Base-by-base conservation (phyloP, 1,139 yeast species). In the Pichia sp. region DNA sequence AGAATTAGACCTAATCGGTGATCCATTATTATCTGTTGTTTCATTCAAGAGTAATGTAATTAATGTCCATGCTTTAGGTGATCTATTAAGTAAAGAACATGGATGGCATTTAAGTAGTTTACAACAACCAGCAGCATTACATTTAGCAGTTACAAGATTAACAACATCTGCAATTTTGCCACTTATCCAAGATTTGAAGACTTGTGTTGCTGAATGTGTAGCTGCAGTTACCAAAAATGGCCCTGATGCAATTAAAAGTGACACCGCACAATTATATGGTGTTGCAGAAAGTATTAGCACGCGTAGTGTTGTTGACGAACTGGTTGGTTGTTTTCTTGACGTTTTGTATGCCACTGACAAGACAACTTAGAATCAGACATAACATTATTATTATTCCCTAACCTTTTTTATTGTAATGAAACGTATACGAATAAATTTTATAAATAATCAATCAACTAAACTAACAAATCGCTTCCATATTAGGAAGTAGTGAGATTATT, bases 41-140 rank as follows among this genome's bases (percentile, higher is more conserved):
- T 69, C 96, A 0, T 88, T 91, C 64, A 73, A 74, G 32, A 76
- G 86, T 2, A 60, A 65, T 27, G 51, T 48, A 8, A 47, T 89
- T 41, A 79, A 82, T 58, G 75, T 89, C 39, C 89, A 91, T 58
- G 81, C 75, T 41, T 63, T 91, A 32, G 78, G 91, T 13, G 98
- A 91, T 57, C 59, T 65, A 22, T 66, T 91, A 60, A 62, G 74
- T 28, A 64, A 68, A 41, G 69, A 70, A 43, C 28, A 34, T 29
- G 97, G 96, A 3, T 91, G 97, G 97, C 97, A 89, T 62, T 70
- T 88, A 53, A 78, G 84, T 40, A 72, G 95, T 0, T 68, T 91
- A 47, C 98, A 91, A 63, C 74, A 76, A 43, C 98, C 98, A 2
- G 74, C 95, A 0, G 96, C 96, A 0, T 65, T 91, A 37, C 98